These are phyloP conservation scores for Dothistroma pini DNA, from an alignment of 2,329 filamentous ascomycete species.

Conservation along the genomic window DNA sequence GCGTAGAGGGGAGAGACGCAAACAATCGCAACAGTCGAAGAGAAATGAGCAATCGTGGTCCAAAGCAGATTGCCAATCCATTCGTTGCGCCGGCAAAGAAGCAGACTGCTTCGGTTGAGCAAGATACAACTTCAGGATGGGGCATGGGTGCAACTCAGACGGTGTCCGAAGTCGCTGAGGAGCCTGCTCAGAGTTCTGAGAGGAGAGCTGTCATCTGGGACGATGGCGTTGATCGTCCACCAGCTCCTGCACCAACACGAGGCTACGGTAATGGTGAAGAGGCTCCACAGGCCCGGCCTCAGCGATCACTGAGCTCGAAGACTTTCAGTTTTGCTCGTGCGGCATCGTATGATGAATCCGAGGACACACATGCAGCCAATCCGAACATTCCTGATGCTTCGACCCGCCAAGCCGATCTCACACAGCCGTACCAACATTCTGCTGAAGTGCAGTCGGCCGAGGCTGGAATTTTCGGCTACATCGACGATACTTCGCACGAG, in stretches of 20 bases:
- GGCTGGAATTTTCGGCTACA: conserved; percentile 3
- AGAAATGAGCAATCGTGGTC: neutral
- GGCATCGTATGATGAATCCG: neutral
- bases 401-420: neutral
- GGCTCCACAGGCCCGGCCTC: neutral
- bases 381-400: neutral
- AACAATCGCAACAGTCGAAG: neutral
- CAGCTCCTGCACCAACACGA: neutral
- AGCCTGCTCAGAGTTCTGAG: neutral
- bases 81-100: neutral
- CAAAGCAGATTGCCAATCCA: neutral
- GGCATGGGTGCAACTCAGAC: conserved; percentile 3
- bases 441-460: neutral
- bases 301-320: neutral
- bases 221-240: neutral
- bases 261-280: neutral
- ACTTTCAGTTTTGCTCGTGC: neutral
- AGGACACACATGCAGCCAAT: neutral
- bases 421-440: neutral
- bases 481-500: neutral
- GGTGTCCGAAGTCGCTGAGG: neutral
- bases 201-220: neutral
- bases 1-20: neutral
- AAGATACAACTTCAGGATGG: conserved; percentile 2
- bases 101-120: neutral